A percentile compares a stretch with the other conserved stretches of the same genome.
phyloP scores from a whole-genome alignment of 495 filamentous ascomycete species.

The Neurospora intermedia region DNA sequence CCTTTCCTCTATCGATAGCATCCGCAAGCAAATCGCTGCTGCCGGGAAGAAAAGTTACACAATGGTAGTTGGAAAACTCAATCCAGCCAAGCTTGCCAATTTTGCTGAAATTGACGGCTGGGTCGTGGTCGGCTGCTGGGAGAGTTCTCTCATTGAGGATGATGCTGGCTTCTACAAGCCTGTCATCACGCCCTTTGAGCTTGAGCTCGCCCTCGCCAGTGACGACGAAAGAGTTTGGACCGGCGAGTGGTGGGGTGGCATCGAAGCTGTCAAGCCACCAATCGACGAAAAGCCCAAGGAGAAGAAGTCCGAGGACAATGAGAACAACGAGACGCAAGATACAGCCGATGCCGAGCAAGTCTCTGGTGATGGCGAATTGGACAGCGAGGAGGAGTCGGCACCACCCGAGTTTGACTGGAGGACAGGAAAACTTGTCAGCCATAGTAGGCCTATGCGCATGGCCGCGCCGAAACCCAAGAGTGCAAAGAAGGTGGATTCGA shows the following conservation, averaged over 20 bases:
- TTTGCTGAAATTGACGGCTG: conserved; percentile 91
- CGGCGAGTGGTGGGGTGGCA: conserved; percentile 66
- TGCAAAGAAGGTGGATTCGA: conserved; percentile 6
- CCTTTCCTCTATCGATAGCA: conserved; percentile 62
- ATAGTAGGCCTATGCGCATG: conserved; percentile 65
- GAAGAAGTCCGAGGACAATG: neutral
- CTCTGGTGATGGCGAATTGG: conserved; percentile 7
- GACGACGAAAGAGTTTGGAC: conserved; percentile 67
- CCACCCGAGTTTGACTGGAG: conserved; percentile 90
- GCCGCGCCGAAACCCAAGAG: neutral
- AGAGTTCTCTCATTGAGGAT: conserved; percentile 78
- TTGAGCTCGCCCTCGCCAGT: conserved; percentile 58
- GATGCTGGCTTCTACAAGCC: conserved; percentile 71
- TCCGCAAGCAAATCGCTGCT: conserved; percentile 56
- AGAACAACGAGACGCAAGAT: conserved; percentile 6
- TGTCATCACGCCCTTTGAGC: conserved; percentile 86
- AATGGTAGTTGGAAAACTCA: conserved; percentile 93
- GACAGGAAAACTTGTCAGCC: conserved; percentile 75
- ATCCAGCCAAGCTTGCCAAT: conserved; percentile 92
- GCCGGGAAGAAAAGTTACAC: conserved; percentile 90
- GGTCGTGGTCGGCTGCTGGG: conserved; percentile 98
- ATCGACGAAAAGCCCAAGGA: neutral
- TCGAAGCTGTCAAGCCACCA: conserved; percentile 39
- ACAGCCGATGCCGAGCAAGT: conserved; percentile 6
- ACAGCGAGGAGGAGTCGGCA: conserved; percentile 36